Conservation (phyloP, 2,329 filamentous ascomycete species). For the Davidsoniella virescens region DNA sequence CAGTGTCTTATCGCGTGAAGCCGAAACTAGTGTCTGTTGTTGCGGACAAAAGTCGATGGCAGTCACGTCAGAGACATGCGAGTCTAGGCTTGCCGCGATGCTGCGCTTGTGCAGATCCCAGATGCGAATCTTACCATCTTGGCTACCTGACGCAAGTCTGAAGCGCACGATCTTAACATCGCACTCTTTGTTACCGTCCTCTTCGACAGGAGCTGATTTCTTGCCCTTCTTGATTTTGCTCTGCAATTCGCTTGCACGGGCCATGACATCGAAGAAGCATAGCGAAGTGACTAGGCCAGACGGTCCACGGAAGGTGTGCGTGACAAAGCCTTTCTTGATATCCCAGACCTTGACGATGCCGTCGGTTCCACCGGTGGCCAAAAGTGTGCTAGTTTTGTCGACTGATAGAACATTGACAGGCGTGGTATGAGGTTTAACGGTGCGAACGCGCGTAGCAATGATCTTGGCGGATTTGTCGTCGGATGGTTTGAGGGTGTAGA, state of each 20-base stretch:
- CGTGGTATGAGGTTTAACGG: conserved; percentile 76
- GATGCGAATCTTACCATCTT: conserved; percentile 81
- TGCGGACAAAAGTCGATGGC: conserved; percentile 64
- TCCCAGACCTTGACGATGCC: conserved; percentile 96
- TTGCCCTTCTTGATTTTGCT: conserved; percentile 23
- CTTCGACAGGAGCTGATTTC: conserved; percentile 17
- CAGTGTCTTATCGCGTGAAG: conserved; percentile 81
- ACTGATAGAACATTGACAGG: conserved; percentile 71
- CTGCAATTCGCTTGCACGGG: conserved; percentile 26
- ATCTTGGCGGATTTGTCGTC: conserved; percentile 37
- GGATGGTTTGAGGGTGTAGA: conserved; percentile 56
- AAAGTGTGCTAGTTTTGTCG: conserved; percentile 72
- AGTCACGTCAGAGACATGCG: conserved; percentile 90
- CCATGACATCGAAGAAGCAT: conserved; percentile 69
- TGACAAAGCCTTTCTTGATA: conserved; percentile 74
- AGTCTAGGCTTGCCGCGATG: conserved; percentile 63
- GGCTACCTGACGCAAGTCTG: conserved; percentile 74
- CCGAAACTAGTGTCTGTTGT: conserved; percentile 64
- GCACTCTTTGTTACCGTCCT: conserved; percentile 21
- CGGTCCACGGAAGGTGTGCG: conserved; percentile 88
- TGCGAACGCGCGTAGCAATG: conserved; percentile 53
- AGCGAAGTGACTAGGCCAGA: conserved; percentile 82
- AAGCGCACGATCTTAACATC: conserved; percentile 38
- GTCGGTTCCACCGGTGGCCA: conserved; percentile 87
- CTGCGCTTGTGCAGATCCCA: conserved; percentile 83